phyloP scores from a whole-genome alignment of 2,329 filamentous ascomycete genomes.

The Pyricularia sp. region DNA sequence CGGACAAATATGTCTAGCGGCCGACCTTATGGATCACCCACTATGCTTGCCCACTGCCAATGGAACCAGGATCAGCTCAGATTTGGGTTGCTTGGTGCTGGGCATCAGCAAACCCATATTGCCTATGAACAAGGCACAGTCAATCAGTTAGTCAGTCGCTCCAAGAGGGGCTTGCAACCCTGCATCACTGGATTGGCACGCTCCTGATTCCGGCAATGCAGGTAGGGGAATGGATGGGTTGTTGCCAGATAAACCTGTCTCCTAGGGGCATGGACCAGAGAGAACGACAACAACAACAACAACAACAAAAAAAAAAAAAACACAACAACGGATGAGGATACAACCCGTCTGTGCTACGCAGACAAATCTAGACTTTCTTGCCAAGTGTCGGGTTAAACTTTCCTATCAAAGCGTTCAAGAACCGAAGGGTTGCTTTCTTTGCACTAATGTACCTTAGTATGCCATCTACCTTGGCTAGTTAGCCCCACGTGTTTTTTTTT shows the following conservation, averaged over 20 bases:
- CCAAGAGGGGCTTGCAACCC: not conserved
- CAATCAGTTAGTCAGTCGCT: not conserved
- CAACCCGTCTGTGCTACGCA: not conserved
- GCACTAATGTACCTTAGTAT: not conserved
- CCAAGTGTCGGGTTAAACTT: not conserved
- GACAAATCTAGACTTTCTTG: not conserved
- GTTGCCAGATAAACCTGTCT: not conserved
- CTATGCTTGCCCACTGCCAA: not conserved
- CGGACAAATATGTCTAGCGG: not conserved
- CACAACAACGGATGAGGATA: not conserved
- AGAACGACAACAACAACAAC: not conserved
- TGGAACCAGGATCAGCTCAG: not conserved
- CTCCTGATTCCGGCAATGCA: not conserved
- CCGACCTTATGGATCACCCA: not conserved
- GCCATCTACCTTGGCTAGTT: not conserved
- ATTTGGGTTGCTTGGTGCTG: not conserved
- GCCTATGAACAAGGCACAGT: not conserved
- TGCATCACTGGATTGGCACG: not conserved
- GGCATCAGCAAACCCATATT: not conserved
- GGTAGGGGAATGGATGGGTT: not conserved
- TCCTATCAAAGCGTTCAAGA: not conserved
- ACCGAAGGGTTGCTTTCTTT: not conserved
- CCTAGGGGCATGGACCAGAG: not conserved
- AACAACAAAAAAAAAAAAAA: not conserved
- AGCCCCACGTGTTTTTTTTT: not conserved